Conservation (phyloP, 2,329 filamentous ascomycete species). For the Penicillium sp. region DNA sequence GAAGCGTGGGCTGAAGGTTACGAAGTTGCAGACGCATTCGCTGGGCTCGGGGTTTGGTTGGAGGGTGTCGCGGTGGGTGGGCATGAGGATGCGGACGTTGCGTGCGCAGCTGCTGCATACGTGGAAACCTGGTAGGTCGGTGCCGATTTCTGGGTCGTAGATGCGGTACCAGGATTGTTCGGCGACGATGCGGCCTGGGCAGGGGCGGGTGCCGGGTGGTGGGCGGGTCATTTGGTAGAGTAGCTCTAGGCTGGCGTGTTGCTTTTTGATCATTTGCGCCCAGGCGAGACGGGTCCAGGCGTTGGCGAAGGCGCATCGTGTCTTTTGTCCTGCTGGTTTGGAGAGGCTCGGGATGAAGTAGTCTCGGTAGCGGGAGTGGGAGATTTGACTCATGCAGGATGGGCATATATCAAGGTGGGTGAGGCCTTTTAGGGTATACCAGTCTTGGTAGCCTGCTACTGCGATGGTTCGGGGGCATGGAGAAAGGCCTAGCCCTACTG, state of each 20-base stretch:
- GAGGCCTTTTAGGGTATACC: conserved; percentile 72
- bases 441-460: conserved; percentile 67
- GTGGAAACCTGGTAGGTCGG: conserved; percentile 67
- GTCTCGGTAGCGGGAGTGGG: conserved; percentile 66
- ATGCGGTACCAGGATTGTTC: conserved; percentile 73
- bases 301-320: conserved; percentile 75
- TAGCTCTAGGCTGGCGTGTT: conserved; percentile 64
- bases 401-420: conserved; percentile 79
- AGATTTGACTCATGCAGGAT: conserved; percentile 70
- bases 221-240: conserved; percentile 68
- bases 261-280: conserved; percentile 72
- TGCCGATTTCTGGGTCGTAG: conserved; percentile 63
- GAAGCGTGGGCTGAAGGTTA: conserved; percentile 60
- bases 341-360: conserved; percentile 63
- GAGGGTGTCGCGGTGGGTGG: conserved; percentile 68
- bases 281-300: conserved; percentile 84
- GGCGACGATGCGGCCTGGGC: conserved; percentile 59
- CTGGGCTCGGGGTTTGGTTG: conserved; percentile 45
- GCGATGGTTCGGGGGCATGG: conserved; percentile 67
- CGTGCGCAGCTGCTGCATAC: conserved; percentile 73
- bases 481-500: conserved; percentile 49
- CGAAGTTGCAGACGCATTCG: conserved; percentile 66
- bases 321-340: conserved; percentile 56
- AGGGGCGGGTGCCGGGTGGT: conserved; percentile 53
- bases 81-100: conserved; percentile 70